Conservation (phyloP, 495 filamentous ascomycete species). For the Xylaria flabelliformis region DNA sequence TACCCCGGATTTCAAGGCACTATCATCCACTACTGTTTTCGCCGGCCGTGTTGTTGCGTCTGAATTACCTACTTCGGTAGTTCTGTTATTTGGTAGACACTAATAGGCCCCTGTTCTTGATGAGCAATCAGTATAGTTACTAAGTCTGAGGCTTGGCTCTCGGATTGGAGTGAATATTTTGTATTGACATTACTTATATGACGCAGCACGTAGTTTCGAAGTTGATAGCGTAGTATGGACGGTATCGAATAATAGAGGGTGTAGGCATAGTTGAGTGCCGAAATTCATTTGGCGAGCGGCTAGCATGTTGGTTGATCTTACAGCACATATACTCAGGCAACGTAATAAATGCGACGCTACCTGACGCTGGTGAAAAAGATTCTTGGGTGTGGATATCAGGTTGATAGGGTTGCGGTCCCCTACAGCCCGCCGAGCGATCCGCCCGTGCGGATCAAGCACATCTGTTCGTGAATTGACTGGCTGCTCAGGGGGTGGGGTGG, state of each 20-base stretch:
- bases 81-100: background rate
- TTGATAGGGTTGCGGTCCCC: conserved; percentile 8
- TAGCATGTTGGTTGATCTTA: background rate
- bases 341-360: background rate
- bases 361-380: background rate
- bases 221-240: background rate
- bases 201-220: background rate
- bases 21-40: background rate
- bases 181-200: background rate
- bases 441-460: conserved; percentile 20
- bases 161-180: background rate
- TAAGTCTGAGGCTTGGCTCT: too few species aligned
- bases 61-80: background rate
- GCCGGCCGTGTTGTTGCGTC: background rate
- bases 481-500: background rate
- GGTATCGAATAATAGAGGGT: background rate
- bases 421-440: conserved; percentile 18
- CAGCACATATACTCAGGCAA: background rate
- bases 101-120: background rate
- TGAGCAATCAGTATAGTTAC: background rate
- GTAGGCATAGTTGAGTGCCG: background rate
- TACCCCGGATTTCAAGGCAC: conserved; percentile 21
- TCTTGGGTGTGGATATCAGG: background rate
- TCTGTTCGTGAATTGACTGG: conserved; percentile 13
- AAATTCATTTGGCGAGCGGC: background rate